Conservation (phyloP, 2,329 filamentous ascomycete species). For the Fonsecaea pugnacius region DNA sequence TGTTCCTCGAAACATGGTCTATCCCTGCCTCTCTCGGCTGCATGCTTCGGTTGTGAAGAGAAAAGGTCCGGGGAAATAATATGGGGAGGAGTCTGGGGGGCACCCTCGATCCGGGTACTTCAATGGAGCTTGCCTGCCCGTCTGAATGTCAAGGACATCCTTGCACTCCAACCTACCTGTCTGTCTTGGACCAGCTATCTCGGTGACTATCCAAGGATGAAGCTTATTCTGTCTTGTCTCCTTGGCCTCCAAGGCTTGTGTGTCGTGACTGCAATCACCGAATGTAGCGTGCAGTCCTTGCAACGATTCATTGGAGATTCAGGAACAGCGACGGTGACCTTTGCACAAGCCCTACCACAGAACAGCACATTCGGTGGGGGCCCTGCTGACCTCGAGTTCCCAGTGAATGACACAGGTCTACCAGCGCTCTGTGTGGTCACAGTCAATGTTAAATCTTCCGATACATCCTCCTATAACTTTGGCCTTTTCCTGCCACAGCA, state of each 20-base stretch:
- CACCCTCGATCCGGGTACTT: not conserved
- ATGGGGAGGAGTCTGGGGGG: not conserved
- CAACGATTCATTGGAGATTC: not conserved
- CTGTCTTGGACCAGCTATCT: not conserved
- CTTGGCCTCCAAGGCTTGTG: not conserved
- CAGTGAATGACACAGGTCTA: slow-evolving; percentile 26
- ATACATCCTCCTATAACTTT: slow-evolving; percentile 45
- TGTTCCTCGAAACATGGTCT: not conserved
- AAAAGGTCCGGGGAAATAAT: not conserved
- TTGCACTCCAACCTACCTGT: not conserved
- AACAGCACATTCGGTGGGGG: slow-evolving; percentile 8
- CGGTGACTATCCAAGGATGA: not conserved
- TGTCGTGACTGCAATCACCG: not conserved
- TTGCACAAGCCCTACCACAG: slow-evolving; percentile 1
- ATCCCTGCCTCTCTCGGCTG: not conserved
- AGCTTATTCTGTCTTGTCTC: not conserved
- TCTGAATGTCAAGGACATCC: not conserved
- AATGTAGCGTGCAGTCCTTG: not conserved
- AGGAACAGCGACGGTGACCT: not conserved
- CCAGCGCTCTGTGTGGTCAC: slow-evolving; percentile 47
- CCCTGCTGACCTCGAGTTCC: slow-evolving; percentile 6
- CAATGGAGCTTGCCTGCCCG: not conserved
- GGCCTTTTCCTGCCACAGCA: slow-evolving; percentile 46
- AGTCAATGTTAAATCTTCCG: slow-evolving; percentile 44
- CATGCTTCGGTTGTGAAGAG: not conserved